A percentile compares a stretch with the other conserved stretches of the same genome.
These are phyloP conservation scores for Cryptococcus maquisensis DNA, from an alignment of 1,284 basidiomycete genomes.

Conservation along the genomic window DNA sequence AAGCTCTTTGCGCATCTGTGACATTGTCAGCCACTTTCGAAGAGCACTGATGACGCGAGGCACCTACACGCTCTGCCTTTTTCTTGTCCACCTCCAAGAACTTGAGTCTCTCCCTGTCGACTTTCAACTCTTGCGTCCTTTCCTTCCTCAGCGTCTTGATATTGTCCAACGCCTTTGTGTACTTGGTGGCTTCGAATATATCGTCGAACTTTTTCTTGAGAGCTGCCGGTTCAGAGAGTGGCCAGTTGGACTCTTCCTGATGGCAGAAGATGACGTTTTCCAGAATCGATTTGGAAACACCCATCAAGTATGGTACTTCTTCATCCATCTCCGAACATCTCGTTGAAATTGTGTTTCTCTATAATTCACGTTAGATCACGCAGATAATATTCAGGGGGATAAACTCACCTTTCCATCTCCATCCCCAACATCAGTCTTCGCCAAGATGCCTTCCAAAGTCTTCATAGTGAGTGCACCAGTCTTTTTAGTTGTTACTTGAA, in stretches of 20 bases:
- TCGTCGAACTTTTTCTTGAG: slow-evolving; percentile 99
- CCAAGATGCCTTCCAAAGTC: slow-evolving; percentile 89
- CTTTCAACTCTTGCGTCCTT: slow-evolving; percentile 80
- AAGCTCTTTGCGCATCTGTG: slow-evolving; percentile 19
- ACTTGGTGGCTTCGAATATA: slow-evolving; percentile 98
- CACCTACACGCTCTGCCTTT: slow-evolving; percentile 64
- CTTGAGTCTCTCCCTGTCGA: slow-evolving; percentile 59
- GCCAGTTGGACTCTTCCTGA: slow-evolving; percentile 99
- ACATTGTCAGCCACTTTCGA: slow-evolving; percentile 3
- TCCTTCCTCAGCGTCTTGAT: slow-evolving; percentile 90
- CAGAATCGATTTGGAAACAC: slow-evolving; percentile 92
- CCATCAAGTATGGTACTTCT: slow-evolving; percentile 88
- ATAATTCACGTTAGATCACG: slow-evolving; percentile 5
- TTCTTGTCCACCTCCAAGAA: slow-evolving; percentile 77
- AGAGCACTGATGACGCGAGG: background rate
- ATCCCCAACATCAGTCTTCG: slow-evolving; percentile 62
- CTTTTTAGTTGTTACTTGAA: slow-evolving; percentile 93
- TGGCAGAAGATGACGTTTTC: slow-evolving; percentile 99
- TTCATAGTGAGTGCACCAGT: slow-evolving; percentile 86
- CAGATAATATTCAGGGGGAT: background rate
- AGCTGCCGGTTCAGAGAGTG: slow-evolving; percentile 80
- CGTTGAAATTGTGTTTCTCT: slow-evolving; percentile 86
- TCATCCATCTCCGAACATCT: slow-evolving; percentile 95
- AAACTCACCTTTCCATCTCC: slow-evolving; percentile 67
- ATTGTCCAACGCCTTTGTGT: slow-evolving; percentile 92